Percentiles rank a stretch among this genome's conserved stretches.
phyloP scores from a whole-genome alignment of 805 yeast species.

The Hanseniaspora valbyensis region DNA sequence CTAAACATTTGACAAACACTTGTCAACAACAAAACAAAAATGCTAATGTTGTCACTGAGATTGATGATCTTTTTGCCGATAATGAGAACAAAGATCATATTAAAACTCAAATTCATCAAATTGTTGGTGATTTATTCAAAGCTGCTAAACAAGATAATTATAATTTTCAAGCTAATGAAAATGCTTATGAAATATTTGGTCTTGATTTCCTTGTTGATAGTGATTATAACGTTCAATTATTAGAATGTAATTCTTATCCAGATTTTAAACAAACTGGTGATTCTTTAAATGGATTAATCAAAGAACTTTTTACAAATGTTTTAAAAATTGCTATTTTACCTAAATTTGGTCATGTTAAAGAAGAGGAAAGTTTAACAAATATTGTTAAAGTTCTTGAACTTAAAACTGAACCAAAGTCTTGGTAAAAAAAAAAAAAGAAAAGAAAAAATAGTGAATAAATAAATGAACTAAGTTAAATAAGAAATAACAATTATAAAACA shows the following conservation, averaged over 20 bases:
- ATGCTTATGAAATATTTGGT: slow-evolving; percentile 82
- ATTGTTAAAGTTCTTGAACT: slow-evolving; percentile 33
- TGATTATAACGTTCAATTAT: slow-evolving; percentile 42
- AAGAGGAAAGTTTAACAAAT: slow-evolving; percentile 17
- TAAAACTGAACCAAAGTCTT: slow-evolving; percentile 28
- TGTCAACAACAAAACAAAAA: slow-evolving; percentile 60
- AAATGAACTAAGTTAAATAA: neutral
- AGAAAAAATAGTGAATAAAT: neutral
- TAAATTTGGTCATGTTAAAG: slow-evolving; percentile 27
- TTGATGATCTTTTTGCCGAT: slow-evolving; percentile 42
- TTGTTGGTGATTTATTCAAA: slow-evolving; percentile 58
- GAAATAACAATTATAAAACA: no score
- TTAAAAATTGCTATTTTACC: slow-evolving; percentile 42
- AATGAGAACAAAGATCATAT: slow-evolving; percentile 33
- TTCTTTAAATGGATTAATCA: slow-evolving; percentile 53
- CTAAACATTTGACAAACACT: slow-evolving; percentile 85
- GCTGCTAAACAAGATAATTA: slow-evolving; percentile 77
- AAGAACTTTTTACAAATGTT: slow-evolving; percentile 51
- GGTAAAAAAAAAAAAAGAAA: slow-evolving; percentile 23
- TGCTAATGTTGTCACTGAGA: slow-evolving; percentile 44
- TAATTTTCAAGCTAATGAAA: slow-evolving; percentile 70
- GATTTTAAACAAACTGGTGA: slow-evolving; percentile 94
- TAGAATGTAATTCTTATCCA: slow-evolving; percentile 90
- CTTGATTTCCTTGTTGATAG: slow-evolving; percentile 71
- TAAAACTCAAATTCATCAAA: slow-evolving; percentile 44